These are phyloP conservation scores for Echinochloa phyllopogon DNA, from an alignment of 176 grass and related monocot genomes.

Conservation along the genomic window DNA sequence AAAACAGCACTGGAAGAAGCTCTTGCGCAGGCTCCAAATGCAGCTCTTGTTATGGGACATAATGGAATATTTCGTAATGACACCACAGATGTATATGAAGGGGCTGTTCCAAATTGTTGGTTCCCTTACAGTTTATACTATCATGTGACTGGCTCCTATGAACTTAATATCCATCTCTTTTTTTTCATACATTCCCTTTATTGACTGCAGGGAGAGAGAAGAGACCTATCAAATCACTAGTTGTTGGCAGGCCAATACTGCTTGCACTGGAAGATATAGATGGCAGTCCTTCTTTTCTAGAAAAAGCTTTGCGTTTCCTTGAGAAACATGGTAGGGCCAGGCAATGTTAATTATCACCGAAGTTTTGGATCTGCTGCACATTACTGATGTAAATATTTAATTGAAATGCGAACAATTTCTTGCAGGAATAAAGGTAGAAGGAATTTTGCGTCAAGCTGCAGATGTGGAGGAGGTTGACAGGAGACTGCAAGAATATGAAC, in stretches of 20 bases:
- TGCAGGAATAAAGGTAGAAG: slow-evolving; percentile 92
- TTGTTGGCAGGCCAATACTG: slow-evolving; percentile 96
- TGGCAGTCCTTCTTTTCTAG: slow-evolving; percentile 96
- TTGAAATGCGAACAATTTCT: slow-evolving; percentile 45
- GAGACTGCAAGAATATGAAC: slow-evolving; percentile 95
- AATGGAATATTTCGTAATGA: slow-evolving; percentile 98
- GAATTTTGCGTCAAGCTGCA: slow-evolving; percentile 96
- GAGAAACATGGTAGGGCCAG: slow-evolving; percentile 87
- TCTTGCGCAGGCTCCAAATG: slow-evolving; percentile 97
- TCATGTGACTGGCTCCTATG: slow-evolving; percentile 4
- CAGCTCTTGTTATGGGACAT: slow-evolving; percentile 98
- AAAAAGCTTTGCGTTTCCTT: slow-evolving; percentile 96
- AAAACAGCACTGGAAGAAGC: slow-evolving; percentile 97
- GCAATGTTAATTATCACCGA: background rate
- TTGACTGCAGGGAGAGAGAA: slow-evolving; percentile 87
- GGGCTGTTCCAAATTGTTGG: slow-evolving; percentile 83
- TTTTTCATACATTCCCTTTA: slow-evolving; percentile 34
- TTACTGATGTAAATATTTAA: slow-evolving; percentile 40
- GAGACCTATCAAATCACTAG: slow-evolving; percentile 80
- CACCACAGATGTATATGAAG: slow-evolving; percentile 86
- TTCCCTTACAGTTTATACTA: slow-evolving; percentile 46
- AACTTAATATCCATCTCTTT: slow-evolving; percentile 21
- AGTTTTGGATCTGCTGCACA: slow-evolving; percentile 4
- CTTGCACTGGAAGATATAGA: slow-evolving; percentile 99
- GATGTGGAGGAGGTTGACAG: slow-evolving; percentile 95